These are phyloP conservation scores for Pleurostoma richardsiae DNA, from an alignment of 2,329 filamentous ascomycete genomes.

Conservation along the genomic window DNA sequence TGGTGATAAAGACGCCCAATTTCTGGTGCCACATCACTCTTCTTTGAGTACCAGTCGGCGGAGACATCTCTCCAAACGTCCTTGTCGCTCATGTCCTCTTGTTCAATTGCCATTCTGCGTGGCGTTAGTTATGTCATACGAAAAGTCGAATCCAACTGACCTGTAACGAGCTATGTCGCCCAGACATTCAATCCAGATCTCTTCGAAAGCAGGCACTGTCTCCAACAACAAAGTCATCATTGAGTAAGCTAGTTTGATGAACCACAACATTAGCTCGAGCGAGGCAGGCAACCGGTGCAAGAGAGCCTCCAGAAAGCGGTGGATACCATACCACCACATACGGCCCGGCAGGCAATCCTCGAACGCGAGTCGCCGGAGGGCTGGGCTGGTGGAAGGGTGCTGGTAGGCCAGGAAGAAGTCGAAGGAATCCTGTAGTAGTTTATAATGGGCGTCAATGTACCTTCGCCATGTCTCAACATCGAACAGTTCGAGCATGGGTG, in stretches of 20 bases:
- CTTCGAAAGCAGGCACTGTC: constrained; percentile 69
- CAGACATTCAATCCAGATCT: constrained; percentile 84
- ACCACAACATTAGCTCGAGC: constrained; percentile 78
- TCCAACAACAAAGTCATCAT: constrained; percentile 80
- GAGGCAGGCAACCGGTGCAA: constrained; percentile 66
- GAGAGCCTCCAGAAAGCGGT: constrained; percentile 69
- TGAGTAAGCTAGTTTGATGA: constrained; percentile 76
- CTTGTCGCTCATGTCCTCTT: constrained; percentile 63
- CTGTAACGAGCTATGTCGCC: constrained; percentile 74
- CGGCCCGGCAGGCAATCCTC: constrained; percentile 82
- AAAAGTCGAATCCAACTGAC: not conserved
- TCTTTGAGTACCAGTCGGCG: constrained; percentile 74
- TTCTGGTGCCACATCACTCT: constrained; percentile 63
- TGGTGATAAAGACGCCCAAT: constrained; percentile 74
- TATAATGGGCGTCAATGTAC: constrained; percentile 70
- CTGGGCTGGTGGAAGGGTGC: constrained; percentile 66
- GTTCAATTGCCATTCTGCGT: constrained; percentile 52
- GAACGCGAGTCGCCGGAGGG: constrained; percentile 58
- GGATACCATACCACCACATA: constrained; percentile 87
- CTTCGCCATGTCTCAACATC: constrained; percentile 70
- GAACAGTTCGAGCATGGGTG: constrained; percentile 31
- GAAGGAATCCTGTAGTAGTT: constrained; percentile 69
- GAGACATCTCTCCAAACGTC: constrained; percentile 76
- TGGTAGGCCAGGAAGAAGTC: constrained; percentile 79
- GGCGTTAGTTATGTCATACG: no score